Evolutionary conservation across 2,329 filamentous ascomycete genomes (phyloP), one percentile per base, ranked within the genome.

Genomic region (Magnaporthiopsis poae): DNA sequence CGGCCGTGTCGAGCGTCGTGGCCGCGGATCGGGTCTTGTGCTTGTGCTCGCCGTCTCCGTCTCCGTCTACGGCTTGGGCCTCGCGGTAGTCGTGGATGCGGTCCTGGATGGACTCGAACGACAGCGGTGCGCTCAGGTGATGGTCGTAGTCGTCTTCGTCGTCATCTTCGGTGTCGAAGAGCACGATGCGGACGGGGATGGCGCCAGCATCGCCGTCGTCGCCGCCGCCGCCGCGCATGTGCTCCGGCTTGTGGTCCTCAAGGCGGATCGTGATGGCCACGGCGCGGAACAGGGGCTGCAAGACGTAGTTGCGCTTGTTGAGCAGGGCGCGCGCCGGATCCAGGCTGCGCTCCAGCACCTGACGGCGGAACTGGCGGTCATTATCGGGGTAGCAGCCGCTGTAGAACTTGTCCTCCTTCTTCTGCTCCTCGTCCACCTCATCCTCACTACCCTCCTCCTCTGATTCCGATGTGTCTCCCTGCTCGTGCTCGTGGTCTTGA

Each of bases 261-360:
- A 36, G 27, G 29, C 21, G 33, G 61, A 62, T 12, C 4, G 33
- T 33, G 29, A 62, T n/a, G 61, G 29, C 13, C 33, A 62, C 15
- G 15, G 29, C 12, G 29, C 61, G 29, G 61, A 62, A 62, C 15
- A 62, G 33, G 5, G 33, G 31, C 61, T 62, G 13, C 13, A 62
- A 31, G 61, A 62, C 21, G 31, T 62, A 33, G 31, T 62, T 33
- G 12, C 61, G 61, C 33, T 62, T 35, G 61, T 62, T 35, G 61
- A 36, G 61, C 15, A 36, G 29, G 29, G 61, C 61, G 5, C 61
- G 61, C 61, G 15, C 29, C 21, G 31, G 21, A 5, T 3, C 29
- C 31, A n/a, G 61, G 29, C 33, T 33, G 31, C 61, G 61, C 61
- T 62, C 29, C 9, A 33, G 3, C 13, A 18, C 29, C 31, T 36